A percentile compares a stretch with the other conserved stretches of the same genome.
These are phyloP conservation scores for Pyrenophora seminiperda DNA, from an alignment of 2,329 filamentous ascomycete genomes.

Conservation along the genomic window DNA sequence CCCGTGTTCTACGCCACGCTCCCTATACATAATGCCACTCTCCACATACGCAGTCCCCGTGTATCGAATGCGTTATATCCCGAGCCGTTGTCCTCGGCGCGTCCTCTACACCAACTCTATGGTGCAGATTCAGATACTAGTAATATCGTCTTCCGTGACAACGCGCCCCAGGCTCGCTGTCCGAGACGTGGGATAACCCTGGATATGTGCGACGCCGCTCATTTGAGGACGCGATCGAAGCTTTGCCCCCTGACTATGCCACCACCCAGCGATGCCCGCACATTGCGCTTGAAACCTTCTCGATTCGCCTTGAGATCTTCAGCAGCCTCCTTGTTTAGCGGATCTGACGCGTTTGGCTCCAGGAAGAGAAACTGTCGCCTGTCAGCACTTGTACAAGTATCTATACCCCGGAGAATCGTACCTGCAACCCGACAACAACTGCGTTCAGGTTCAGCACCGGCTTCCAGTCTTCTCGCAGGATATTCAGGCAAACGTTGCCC, in stretches of 20 bases:
- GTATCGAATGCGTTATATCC: conserved; percentile 11
- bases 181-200: neutral
- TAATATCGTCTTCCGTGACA: neutral
- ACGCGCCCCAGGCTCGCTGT: neutral
- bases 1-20: conserved; percentile 39
- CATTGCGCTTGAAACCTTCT: conserved; percentile 90
- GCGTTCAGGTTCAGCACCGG: conserved; percentile 96
- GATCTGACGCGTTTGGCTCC: conserved; percentile 94
- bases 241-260: conserved; percentile 72
- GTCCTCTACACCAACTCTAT: neutral
- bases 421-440: conserved; percentile 91
- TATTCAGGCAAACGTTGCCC: conserved; percentile 97
- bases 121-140: neutral
- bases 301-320: conserved; percentile 86
- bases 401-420: conserved; percentile 46
- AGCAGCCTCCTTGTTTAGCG: conserved; percentile 97
- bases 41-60: conserved; percentile 29
- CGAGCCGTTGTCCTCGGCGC: neutral
- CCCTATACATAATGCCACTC: conserved; percentile 29
- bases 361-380: conserved; percentile 83
- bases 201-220: conserved; percentile 25
- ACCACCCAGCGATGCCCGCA: conserved; percentile 80
- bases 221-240: conserved; percentile 82
- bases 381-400: conserved; percentile 5
- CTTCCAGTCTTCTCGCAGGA: conserved; percentile 98